A percentile compares a stretch with the other conserved stretches of the same genome.
These are phyloP conservation scores for Rhynchospora breviuscula DNA, from an alignment of 176 grass and related monocot genomes.

Conservation along the genomic window DNA sequence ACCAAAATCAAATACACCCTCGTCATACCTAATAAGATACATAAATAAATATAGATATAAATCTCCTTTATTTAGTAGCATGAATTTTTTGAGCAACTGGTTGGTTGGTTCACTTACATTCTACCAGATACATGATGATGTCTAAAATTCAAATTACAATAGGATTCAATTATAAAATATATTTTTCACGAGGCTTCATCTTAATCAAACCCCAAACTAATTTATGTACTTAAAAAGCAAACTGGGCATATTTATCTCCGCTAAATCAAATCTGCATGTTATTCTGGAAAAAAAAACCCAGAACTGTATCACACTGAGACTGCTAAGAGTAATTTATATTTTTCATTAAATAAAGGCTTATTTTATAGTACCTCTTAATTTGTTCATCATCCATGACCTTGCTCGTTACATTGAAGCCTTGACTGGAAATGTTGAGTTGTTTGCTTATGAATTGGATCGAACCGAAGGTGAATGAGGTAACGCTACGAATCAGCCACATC, in stretches of 20 bases:
- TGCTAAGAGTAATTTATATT: neutral
- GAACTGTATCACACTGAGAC: too few species aligned
- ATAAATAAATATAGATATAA: neutral
- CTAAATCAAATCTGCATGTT: neutral
- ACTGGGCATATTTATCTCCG: too few species aligned
- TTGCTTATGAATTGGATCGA: neutral
- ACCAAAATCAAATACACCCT: slow-evolving; percentile 31
- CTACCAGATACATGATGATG: neutral
- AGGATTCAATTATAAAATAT: neutral
- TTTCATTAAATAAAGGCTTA: neutral
- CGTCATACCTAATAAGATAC: slow-evolving; percentile 9
- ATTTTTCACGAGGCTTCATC: neutral
- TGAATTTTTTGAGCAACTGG: neutral
- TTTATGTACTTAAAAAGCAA: neutral
- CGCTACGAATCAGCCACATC: slow-evolving; percentile 15
- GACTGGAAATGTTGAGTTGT: slow-evolving; percentile 10
- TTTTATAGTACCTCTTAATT: neutral
- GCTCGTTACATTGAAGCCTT: slow-evolving; percentile 28
- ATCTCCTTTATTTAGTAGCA: neutral
- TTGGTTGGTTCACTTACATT: neutral
- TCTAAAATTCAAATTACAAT: neutral
- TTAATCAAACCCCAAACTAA: neutral
- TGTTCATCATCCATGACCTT: slow-evolving; percentile 35
- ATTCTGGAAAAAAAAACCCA: neutral
- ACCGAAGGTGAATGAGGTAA: slow-evolving; percentile 11